phyloP scores from a whole-genome alignment of 495 filamentous ascomycete genomes.

The Aspergillus kassunensis region DNA sequence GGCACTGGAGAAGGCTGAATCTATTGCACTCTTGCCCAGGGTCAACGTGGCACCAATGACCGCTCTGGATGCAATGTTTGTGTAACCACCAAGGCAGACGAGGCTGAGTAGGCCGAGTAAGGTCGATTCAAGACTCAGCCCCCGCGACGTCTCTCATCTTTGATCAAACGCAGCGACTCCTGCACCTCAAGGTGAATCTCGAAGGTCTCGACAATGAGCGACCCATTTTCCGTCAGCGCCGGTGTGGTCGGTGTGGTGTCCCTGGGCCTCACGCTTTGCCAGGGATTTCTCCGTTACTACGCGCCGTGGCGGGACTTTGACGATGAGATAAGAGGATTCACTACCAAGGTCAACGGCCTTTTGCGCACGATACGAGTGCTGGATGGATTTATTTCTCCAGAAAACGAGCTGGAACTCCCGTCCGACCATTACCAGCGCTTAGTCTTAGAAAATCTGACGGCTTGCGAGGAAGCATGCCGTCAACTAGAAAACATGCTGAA shows the following conservation, averaged over 20 bases:
- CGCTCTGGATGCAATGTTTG: too few species aligned
- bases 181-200: too few species aligned
- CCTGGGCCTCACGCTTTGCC: conserved; percentile 2
- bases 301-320: neutral
- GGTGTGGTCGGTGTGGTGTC: conserved; percentile 1
- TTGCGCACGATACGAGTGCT: neutral
- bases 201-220: too few species aligned
- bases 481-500: neutral
- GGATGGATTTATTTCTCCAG: neutral
- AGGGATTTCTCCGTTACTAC: neutral
- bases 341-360: neutral
- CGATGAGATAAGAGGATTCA: neutral
- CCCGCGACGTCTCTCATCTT: too few species aligned
- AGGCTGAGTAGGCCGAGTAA: too few species aligned
- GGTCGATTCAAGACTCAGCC: too few species aligned
- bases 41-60: too few species aligned
- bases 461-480: neutral
- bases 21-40: too few species aligned
- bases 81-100: too few species aligned
- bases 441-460: neutral
- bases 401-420: neutral
- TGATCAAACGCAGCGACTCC: too few species aligned
- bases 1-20: too few species aligned
- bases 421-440: neutral
- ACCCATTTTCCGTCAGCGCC: conserved; percentile 4